Conservation (phyloP, 1,284 basidiomycete species). For the Sutorius eximius region DNA sequence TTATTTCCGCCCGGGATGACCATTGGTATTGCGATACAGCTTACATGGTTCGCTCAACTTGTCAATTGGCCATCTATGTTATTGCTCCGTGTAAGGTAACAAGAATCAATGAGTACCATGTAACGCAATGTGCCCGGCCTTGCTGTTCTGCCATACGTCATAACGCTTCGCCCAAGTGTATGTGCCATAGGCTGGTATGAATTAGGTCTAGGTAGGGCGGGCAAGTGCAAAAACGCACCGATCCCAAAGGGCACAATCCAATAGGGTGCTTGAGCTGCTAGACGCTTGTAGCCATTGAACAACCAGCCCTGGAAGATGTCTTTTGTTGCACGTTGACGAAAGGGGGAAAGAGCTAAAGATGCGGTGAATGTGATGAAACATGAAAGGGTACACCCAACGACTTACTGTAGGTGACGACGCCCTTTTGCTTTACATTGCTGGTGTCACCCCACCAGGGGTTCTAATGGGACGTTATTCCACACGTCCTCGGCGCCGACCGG, state of each 20-base stretch:
- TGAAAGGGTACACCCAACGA: constrained; percentile 14
- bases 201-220: neutral
- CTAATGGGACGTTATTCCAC: constrained; percentile 42
- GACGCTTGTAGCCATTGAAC: constrained; percentile 85
- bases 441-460: constrained; percentile 92
- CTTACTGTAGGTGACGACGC: constrained; percentile 81
- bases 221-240: constrained; percentile 53
- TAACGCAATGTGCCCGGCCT: constrained; percentile 71
- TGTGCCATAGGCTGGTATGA: constrained; percentile 67
- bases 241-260: constrained; percentile 76
- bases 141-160: constrained; percentile 75
- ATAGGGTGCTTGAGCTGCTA: constrained; percentile 76
- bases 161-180: constrained; percentile 82
- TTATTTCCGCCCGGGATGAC: neutral
- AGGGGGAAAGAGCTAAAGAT: constrained; percentile 74
- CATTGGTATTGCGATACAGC: neutral
- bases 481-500: constrained; percentile 5
- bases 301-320: constrained; percentile 75
- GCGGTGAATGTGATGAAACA: neutral
- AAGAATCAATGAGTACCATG: constrained; percentile 31
- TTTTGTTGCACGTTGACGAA: constrained; percentile 72
- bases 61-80: constrained; percentile 17
- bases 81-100: constrained; percentile 15
- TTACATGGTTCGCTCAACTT: constrained; percentile 1
- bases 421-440: constrained; percentile 69